Conservation (phyloP, 2,329 filamentous ascomycete species). For the Ophiostoma montium region DNA sequence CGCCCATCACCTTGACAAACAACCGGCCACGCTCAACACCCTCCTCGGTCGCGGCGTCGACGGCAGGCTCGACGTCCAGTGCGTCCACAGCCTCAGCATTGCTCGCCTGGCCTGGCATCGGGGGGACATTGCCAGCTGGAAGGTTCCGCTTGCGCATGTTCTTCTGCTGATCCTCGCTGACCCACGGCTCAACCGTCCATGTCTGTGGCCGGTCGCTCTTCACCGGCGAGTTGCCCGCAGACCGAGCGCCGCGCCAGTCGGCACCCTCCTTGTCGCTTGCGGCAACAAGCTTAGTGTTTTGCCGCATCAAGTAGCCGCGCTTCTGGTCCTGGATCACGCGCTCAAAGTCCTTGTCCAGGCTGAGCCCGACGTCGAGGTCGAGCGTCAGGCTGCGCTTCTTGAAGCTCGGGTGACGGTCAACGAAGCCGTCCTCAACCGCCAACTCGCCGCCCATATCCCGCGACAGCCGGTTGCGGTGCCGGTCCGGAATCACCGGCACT, state of each 20-base stretch:
- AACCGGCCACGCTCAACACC: slow-evolving; percentile 77
- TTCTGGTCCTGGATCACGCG: slow-evolving; percentile 93
- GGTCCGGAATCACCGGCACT: slow-evolving; percentile 47
- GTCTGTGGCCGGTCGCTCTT: slow-evolving; percentile 75
- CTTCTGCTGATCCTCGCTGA: slow-evolving; percentile 57
- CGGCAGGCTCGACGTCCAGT: slow-evolving; percentile 28
- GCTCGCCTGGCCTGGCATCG: slow-evolving; percentile 77
- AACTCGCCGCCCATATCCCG: slow-evolving; percentile 27
- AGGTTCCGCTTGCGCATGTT: slow-evolving; percentile 44
- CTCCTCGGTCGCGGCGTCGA: slow-evolving; percentile 51
- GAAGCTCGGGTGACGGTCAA: slow-evolving; percentile 56
- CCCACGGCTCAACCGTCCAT: slow-evolving; percentile 97
- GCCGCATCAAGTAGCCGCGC: slow-evolving; percentile 97
- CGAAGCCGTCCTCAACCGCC: slow-evolving; percentile 24
- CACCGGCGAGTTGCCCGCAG: slow-evolving; percentile 52
- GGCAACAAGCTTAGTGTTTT: slow-evolving; percentile 93
- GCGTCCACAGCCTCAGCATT: slow-evolving; percentile 53
- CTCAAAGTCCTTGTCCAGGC: slow-evolving; percentile 85
- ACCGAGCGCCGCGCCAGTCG: slow-evolving; percentile 39
- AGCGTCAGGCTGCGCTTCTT: slow-evolving; percentile 73
- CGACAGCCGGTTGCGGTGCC: slow-evolving; percentile 42
- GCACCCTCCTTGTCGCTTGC: slow-evolving; percentile 65
- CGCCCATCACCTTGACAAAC: slow-evolving; percentile 97
- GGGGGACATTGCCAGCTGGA: slow-evolving; percentile 53
- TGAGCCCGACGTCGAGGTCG: slow-evolving; percentile 69